Conservation (phyloP, 805 yeast species). For the Tetrapisispora arboricola region DNA sequence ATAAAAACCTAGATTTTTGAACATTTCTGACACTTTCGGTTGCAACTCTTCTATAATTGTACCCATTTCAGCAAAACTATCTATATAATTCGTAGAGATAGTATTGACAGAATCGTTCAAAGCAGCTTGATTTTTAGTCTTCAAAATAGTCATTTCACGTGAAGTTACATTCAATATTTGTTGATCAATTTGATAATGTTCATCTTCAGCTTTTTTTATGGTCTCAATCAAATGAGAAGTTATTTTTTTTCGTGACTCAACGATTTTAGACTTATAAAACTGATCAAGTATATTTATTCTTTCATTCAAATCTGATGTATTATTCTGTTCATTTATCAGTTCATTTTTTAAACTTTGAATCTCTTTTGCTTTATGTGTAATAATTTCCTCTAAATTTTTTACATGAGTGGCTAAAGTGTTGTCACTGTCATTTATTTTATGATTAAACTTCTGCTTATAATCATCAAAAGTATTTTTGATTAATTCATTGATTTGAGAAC, state of each 20-base stretch:
- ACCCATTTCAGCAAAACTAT: background rate
- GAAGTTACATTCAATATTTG: background rate
- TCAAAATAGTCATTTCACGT: background rate
- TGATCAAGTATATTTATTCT: constrained; percentile 5
- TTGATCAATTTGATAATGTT: constrained; percentile 5
- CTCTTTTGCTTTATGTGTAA: background rate
- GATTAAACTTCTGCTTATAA: background rate
- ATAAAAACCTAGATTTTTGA: background rate
- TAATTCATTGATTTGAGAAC: background rate
- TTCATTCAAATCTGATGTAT: constrained; percentile 4
- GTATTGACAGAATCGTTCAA: background rate
- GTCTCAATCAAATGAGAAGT: constrained; percentile 5
- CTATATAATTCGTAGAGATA: background rate
- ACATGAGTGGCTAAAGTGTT: background rate
- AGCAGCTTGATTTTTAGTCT: background rate
- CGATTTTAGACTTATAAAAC: constrained; percentile 5
- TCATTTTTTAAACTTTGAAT: constrained; percentile 7
- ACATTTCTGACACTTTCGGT: background rate
- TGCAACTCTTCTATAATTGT: background rate
- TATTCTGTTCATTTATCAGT: constrained; percentile 6
- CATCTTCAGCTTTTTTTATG: constrained; percentile 6
- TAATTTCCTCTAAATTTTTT: background rate
- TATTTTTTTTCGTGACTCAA: constrained; percentile 6
- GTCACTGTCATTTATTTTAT: background rate
- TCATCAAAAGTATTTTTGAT: background rate